A percentile compares a stretch with the other conserved stretches of the same genome.
Evolutionary conservation across 106 monocot species (phyloP).

Genomic region (Acanthochlamys bracteata): DNA sequence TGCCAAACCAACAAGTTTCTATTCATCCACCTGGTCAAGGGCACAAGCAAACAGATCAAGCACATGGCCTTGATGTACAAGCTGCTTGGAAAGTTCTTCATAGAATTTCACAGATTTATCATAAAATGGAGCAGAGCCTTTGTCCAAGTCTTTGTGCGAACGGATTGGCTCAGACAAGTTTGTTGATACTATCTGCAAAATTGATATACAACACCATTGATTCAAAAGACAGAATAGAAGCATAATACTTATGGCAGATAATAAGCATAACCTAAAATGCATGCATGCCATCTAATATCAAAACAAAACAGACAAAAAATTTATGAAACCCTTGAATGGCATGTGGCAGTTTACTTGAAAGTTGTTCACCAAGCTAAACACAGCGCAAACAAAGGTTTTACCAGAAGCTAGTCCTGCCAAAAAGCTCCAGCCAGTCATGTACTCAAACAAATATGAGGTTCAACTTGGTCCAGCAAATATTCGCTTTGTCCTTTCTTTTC

Average conservation of each 20-base stretch:
- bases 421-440: too few species aligned
- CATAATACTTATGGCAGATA: constrained; percentile 1
- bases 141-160: constrained; percentile 94
- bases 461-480: too few species aligned
- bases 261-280: too few species aligned
- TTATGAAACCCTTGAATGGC: background rate
- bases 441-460: too few species aligned
- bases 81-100: constrained; percentile 85
- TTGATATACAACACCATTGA: background rate
- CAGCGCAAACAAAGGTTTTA: too few species aligned
- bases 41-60: constrained; percentile 98
- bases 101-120: constrained; percentile 85
- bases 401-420: too few species aligned
- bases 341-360: too few species aligned
- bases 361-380: too few species aligned
- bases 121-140: constrained; percentile 65
- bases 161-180: constrained; percentile 86
- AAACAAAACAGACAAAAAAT: constrained; percentile 1
- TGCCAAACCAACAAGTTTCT: too few species aligned
- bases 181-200: constrained; percentile 78
- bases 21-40: constrained; percentile 60
- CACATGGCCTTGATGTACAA: constrained; percentile 98
- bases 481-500: too few species aligned
- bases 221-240: background rate
- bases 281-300: too few species aligned